phyloP scores from a whole-genome alignment of 768 basidiomycete genomes.

The Leccinum broughii region DNA sequence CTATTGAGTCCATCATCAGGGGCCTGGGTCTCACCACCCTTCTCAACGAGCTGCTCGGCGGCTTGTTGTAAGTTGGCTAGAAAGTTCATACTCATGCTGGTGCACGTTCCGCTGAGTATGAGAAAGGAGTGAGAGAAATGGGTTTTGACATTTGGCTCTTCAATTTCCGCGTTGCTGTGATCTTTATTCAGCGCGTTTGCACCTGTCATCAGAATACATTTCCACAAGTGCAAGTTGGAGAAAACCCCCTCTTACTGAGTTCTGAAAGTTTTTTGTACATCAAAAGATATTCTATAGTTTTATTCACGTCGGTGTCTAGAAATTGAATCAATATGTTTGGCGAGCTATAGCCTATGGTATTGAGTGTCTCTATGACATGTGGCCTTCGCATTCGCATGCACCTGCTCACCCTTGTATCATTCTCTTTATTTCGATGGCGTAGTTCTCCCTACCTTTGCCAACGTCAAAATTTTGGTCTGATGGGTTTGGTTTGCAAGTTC shows the following conservation, averaged over 20 bases:
- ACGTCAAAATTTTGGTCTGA: too few relatives aligned
- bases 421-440: background rate
- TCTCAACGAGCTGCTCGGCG: conserved; percentile 3
- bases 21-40: conserved; percentile 4
- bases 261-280: background rate
- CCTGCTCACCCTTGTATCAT: background rate
- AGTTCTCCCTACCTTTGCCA: too few relatives aligned
- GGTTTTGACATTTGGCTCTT: background rate
- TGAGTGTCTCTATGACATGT: background rate
- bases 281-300: background rate
- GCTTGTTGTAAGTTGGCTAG: conserved; percentile 6
- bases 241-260: background rate
- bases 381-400: background rate
- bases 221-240: background rate
- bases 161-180: background rate
- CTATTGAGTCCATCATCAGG: conserved; percentile 11
- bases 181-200: background rate
- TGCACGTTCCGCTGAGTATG: background rate
- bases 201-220: background rate
- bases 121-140: background rate
- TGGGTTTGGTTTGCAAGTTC: too few relatives aligned
- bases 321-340: background rate
- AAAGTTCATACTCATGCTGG: background rate
- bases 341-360: background rate
- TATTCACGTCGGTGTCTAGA: background rate